These are phyloP conservation scores for Ogataea methylovora DNA, from an alignment of 805 yeast genomes.

Conservation along the genomic window DNA sequence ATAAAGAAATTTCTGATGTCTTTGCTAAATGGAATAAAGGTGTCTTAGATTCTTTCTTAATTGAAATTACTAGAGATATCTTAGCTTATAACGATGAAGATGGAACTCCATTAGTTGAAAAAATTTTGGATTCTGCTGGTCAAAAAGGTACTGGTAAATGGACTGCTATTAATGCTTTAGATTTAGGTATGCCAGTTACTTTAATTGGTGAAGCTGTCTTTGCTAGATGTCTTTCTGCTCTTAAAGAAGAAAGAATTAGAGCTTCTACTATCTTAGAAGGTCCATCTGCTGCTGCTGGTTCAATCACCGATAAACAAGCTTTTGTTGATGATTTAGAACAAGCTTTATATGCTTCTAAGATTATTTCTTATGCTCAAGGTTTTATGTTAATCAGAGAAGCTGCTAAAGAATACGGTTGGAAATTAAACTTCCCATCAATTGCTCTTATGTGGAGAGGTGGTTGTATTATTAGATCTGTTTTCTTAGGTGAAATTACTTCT, in stretches of 20 bases:
- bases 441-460: constrained; percentile 99
- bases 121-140: constrained; percentile 94
- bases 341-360: constrained; percentile 97
- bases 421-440: constrained; percentile 94
- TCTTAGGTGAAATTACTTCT: constrained; percentile 92
- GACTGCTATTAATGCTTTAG: constrained; percentile 98
- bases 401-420: constrained; percentile 94
- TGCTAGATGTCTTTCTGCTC: constrained; percentile 89
- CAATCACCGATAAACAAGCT: constrained; percentile 67
- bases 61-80: constrained; percentile 95
- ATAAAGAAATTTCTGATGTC: constrained; percentile 90
- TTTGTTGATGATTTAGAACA: constrained; percentile 93
- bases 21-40: constrained; percentile 94
- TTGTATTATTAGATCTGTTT: constrained; percentile 97
- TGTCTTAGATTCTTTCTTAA: constrained; percentile 92
- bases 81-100: constrained; percentile 83
- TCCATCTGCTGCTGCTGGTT: constrained; percentile 59
- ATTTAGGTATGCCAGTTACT: constrained; percentile 97
- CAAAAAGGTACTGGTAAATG: constrained; percentile 99
- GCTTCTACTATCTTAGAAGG: constrained; percentile 79
- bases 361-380: constrained; percentile 98
- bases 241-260: constrained; percentile 82
- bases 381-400: constrained; percentile 99
- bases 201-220: constrained; percentile 98
- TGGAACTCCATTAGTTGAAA: constrained; percentile 91